These are phyloP conservation scores for Centrapalus pauciflorus DNA, from an alignment of 129 eudicot genomes.

Conservation along the genomic window DNA sequence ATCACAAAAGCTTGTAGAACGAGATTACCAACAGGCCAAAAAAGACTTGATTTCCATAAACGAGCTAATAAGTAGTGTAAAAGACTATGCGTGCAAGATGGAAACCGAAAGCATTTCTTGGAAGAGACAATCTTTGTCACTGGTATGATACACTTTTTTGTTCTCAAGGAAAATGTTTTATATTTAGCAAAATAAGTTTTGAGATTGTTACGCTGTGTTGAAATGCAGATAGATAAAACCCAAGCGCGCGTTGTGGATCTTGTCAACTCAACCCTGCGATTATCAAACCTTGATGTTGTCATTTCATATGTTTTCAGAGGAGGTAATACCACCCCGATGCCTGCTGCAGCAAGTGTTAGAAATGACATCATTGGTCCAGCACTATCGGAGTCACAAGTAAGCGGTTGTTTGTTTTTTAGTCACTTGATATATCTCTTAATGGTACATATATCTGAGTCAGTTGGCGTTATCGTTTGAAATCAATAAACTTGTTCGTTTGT, in stretches of 20 bases:
- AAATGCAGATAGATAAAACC: constrained; percentile 64
- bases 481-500: no score
- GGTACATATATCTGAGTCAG: no score
- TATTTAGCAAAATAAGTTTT: neutral
- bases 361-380: constrained; percentile 82
- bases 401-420: constrained; percentile 13
- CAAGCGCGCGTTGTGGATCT: constrained; percentile 63
- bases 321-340: constrained; percentile 53
- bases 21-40: constrained; percentile 58
- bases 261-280: constrained; percentile 64
- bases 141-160: constrained; percentile 38
- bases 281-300: constrained; percentile 80
- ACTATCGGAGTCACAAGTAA: constrained; percentile 67
- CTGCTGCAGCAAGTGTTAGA: constrained; percentile 58
- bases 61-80: constrained; percentile 52
- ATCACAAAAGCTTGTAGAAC: constrained; percentile 64
- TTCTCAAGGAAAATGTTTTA: neutral
- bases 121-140: constrained; percentile 68
- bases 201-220: neutral
- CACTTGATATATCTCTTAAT: no score
- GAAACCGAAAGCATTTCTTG: constrained; percentile 73
- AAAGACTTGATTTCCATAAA: constrained; percentile 56
- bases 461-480: no score
- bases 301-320: constrained; percentile 57
- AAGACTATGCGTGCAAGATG: constrained; percentile 56